Percentiles rank a stretch among this genome's conserved stretches.
Evolutionary conservation across 208 protist genomes (phyloP).

Genomic region (Herpetomonas samuelpessoai): DNA sequence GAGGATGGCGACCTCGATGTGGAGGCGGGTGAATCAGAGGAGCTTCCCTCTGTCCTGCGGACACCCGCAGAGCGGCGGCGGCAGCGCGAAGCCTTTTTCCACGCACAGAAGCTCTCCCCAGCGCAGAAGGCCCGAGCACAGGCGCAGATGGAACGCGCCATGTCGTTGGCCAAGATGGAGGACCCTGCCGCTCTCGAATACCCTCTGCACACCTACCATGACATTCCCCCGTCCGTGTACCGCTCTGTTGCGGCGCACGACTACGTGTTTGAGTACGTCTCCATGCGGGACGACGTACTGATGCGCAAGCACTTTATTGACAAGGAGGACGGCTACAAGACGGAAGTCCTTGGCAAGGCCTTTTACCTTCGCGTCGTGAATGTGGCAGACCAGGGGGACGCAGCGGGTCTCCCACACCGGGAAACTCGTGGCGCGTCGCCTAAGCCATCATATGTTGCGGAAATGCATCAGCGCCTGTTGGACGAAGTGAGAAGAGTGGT

Average conservation of each 20-base stretch:
- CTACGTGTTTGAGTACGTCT: slow-evolving; percentile 35
- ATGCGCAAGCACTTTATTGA: slow-evolving; percentile 16
- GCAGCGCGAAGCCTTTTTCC: not conserved
- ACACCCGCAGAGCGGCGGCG: too few relatives aligned
- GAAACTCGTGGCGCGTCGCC: not conserved
- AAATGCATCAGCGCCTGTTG: slow-evolving; percentile 12
- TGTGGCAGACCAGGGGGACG: not conserved
- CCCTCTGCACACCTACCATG: slow-evolving; percentile 44
- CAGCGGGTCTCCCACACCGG: not conserved
- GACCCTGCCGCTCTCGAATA: slow-evolving; percentile 15
- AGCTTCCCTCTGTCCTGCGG: too few relatives aligned
- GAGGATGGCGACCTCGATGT: too few relatives aligned
- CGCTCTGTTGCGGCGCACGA: slow-evolving; percentile 36
- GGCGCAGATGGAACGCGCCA: slow-evolving; percentile 8
- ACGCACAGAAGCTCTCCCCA: slow-evolving; percentile 4
- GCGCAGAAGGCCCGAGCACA: slow-evolving; percentile 20
- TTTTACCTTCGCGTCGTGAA: slow-evolving; percentile 55
- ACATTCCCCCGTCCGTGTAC: slow-evolving; percentile 40
- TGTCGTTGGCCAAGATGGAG: slow-evolving; percentile 8
- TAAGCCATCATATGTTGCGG: not conserved
- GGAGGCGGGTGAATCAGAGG: too few relatives aligned
- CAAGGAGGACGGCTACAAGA: slow-evolving; percentile 20
- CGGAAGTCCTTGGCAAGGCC: slow-evolving; percentile 32
- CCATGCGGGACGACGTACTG: slow-evolving; percentile 11
- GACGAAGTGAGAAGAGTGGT: slow-evolving; percentile 26